Evolutionary conservation across 169 alveolate genomes (phyloP).

Genomic region (Eimeria falciformis): DNA sequence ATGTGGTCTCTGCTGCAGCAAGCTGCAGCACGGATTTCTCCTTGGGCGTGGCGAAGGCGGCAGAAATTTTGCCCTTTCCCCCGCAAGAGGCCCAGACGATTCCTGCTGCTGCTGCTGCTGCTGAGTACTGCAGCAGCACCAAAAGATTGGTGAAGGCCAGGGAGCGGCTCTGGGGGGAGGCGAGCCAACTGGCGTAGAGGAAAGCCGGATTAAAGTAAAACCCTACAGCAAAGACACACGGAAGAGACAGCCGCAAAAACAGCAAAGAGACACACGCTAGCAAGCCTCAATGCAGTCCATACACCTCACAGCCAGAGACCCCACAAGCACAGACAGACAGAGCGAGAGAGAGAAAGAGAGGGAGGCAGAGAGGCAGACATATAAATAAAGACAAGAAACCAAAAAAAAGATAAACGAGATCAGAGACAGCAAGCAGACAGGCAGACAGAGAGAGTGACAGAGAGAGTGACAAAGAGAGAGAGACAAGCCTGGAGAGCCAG

Average conservation of each 20-base stretch:
- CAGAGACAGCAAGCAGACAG: neutral
- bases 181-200: constrained; percentile 11
- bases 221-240: neutral
- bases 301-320: too few relatives aligned
- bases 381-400: neutral
- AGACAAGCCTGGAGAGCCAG: neutral
- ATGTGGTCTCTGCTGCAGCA: neutral
- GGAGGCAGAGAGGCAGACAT: neutral
- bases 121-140: neutral
- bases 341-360: neutral
- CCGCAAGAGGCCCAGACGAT: neutral
- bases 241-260: neutral
- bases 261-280: neutral
- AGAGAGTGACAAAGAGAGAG: constrained; percentile 2
- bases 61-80: neutral
- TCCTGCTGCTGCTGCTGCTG: constrained; percentile 50
- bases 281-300: too few relatives aligned
- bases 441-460: neutral
- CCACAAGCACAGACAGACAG: neutral
- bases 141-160: neutral
- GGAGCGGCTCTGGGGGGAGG: neutral
- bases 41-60: constrained; percentile 2
- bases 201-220: neutral
- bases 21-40: neutral
- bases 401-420: neutral